Conservation (phyloP, 2,329 filamentous ascomycete species). For the Colletotrichum phormii region DNA sequence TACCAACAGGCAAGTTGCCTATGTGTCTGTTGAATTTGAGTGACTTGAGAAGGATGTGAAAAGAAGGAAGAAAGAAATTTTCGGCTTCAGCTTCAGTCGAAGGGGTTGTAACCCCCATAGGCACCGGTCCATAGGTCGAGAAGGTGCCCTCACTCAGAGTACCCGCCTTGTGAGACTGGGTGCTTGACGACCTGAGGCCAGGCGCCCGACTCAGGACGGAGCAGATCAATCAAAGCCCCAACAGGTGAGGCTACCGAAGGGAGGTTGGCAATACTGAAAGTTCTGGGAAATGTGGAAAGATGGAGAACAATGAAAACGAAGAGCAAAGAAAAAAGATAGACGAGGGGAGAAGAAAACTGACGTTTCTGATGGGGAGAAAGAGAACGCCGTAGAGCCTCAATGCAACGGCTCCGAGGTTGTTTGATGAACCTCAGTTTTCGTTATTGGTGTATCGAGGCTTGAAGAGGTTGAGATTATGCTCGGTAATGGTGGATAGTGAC, state of each 20-base stretch:
- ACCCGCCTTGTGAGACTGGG: not conserved
- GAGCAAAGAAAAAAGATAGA: not conserved
- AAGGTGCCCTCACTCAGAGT: constrained; percentile 7
- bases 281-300: no score
- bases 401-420: not conserved
- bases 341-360: not conserved
- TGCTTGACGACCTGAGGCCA: no score
- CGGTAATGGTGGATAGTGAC: not conserved
- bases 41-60: not conserved
- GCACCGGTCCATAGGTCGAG: not conserved
- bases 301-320: not conserved
- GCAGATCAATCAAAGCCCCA: not conserved
- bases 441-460: not conserved
- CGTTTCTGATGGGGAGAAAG: not conserved
- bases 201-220: not conserved
- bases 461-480: not conserved
- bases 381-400: not conserved
- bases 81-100: not conserved
- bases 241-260: not conserved
- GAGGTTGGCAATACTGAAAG: no score
- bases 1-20: no score
- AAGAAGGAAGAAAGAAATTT: not conserved
- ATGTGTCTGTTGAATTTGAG: not conserved
- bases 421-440: not conserved
- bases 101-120: not conserved